Evolutionary conservation across 805 yeast species (phyloP).

Genomic region (Metschnikowia drakensbergensis): DNA sequence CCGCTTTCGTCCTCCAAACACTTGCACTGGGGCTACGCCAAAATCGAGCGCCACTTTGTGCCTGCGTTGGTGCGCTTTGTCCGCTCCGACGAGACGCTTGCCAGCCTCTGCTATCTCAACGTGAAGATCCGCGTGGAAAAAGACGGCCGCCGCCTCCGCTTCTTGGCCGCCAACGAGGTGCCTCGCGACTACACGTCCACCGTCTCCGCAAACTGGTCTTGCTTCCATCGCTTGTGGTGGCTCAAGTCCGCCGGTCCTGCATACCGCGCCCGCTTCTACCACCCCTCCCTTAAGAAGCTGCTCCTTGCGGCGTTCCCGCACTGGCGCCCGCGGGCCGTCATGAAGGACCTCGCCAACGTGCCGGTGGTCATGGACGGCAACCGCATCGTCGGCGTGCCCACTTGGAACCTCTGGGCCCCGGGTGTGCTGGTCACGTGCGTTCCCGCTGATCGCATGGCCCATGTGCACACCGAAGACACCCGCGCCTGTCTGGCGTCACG

Average conservation of each 20-base stretch:
- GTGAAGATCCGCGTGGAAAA: background rate
- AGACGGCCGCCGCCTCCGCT: background rate
- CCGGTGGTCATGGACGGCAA: constrained; percentile 1
- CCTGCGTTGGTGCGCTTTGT: constrained; percentile 16
- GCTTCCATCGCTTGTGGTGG: constrained; percentile 19
- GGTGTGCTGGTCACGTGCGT: background rate
- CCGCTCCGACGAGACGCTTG: background rate
- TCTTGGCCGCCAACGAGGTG: background rate
- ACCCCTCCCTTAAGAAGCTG: background rate
- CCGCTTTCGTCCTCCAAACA: constrained; percentile 32
- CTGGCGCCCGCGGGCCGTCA: background rate
- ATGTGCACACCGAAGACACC: background rate
- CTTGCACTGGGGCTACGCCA: constrained; percentile 40
- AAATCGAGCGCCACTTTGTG: constrained; percentile 29
- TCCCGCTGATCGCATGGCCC: background rate
- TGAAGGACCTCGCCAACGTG: background rate
- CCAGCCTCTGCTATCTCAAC: background rate
- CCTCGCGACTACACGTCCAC: background rate
- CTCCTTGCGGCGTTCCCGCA: constrained; percentile 2
- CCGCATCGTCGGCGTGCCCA: background rate
- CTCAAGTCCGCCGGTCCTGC: background rate
- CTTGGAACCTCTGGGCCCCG: background rate
- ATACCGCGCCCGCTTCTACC: constrained; percentile 2
- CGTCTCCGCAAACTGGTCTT: constrained; percentile 3
- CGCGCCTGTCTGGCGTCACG: background rate